Percentiles rank a stretch among this genome's conserved stretches.
Conservation (phyloP, 768 basidiomycete species). For the Postia placenta region DNA sequence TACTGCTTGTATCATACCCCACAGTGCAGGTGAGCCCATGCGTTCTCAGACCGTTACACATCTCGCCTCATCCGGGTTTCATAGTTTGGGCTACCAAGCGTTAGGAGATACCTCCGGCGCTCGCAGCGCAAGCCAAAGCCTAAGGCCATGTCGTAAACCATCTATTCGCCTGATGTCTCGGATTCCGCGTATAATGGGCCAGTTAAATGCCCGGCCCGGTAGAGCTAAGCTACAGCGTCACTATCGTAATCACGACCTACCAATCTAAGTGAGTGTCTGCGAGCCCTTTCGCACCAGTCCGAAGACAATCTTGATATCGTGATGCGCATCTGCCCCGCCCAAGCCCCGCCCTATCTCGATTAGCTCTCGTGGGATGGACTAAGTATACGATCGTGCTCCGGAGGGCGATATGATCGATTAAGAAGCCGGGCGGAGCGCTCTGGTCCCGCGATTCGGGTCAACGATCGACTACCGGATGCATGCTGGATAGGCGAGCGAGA, state of each 20-base stretch:
- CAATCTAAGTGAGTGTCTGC: not conserved
- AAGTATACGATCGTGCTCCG: constrained; percentile 1
- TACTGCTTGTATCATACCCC: constrained; percentile 66
- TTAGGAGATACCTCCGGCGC: constrained; percentile 44
- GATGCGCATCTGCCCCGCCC: constrained; percentile 4
- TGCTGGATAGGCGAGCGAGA: constrained; percentile 1
- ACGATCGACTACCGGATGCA: constrained; percentile 1
- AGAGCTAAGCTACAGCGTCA: not conserved
- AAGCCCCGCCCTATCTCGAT: constrained; percentile 4
- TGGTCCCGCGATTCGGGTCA: not conserved
- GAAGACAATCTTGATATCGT: not conserved
- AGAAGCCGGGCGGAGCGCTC: constrained; percentile 3
- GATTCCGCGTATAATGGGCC: not conserved
- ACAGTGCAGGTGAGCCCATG: constrained; percentile 43
- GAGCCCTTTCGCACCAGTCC: not conserved
- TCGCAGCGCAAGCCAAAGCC: constrained; percentile 25
- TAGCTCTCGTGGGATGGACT: constrained; percentile 1
- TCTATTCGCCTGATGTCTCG: not conserved
- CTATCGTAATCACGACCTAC: not conserved
- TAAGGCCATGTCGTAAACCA: constrained; percentile 19
- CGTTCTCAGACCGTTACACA: constrained; percentile 1
- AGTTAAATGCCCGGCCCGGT: not conserved
- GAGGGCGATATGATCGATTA: not conserved
- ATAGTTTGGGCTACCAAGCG: constrained; percentile 63
- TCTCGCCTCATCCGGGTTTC: constrained; percentile 6